A percentile compares a stretch with the other conserved stretches of the same genome.
These are phyloP conservation scores for Xeromyces bisporus DNA, from an alignment of 495 filamentous ascomycete species.

Conservation along the genomic window DNA sequence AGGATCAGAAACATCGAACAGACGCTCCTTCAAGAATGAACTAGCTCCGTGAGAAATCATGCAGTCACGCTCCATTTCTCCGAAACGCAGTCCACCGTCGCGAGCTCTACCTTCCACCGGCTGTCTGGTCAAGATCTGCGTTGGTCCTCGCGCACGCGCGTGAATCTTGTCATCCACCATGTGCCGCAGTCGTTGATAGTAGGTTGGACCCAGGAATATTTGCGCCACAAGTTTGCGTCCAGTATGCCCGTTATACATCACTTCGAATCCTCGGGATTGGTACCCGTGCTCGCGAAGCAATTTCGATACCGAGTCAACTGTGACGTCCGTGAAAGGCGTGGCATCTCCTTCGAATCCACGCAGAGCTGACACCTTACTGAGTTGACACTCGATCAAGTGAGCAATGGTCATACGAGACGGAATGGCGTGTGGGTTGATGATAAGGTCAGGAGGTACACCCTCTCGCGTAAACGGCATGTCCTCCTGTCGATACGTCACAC, in stretches of 20 bases:
- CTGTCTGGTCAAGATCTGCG: constrained; percentile 94
- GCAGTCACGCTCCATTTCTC: constrained; percentile 99
- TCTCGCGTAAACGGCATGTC: constrained; percentile 97
- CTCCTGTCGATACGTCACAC: constrained; percentile 91
- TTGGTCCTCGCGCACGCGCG: constrained; percentile 82
- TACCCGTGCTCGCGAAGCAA: constrained; percentile 85
- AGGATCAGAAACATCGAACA: constrained; percentile 96
- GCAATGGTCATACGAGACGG: constrained; percentile 99
- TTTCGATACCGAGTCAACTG: constrained; percentile 79
- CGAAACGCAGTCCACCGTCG: constrained; percentile 96
- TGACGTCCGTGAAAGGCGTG: constrained; percentile 95
- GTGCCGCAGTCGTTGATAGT: constrained; percentile 95
- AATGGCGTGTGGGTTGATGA: constrained; percentile 99
- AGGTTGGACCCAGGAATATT: constrained; percentile 93
- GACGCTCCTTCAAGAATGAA: constrained; percentile 87
- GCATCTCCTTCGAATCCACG: constrained; percentile 91
- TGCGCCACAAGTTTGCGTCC: constrained; percentile 83
- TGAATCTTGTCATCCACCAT: constrained; percentile 99
- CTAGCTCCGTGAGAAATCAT: constrained; percentile 98
- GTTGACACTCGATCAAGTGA: constrained; percentile 96
- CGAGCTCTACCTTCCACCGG: constrained; percentile 96
- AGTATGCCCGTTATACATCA: constrained; percentile 98
- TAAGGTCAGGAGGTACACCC: constrained; percentile 82
- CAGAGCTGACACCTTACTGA: constrained; percentile 84
- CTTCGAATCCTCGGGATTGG: constrained; percentile 90